Percentiles rank a stretch among this genome's conserved stretches.
Evolutionary conservation across 129 eudicot species (phyloP).

Genomic region (Ambrosia trifida): DNA sequence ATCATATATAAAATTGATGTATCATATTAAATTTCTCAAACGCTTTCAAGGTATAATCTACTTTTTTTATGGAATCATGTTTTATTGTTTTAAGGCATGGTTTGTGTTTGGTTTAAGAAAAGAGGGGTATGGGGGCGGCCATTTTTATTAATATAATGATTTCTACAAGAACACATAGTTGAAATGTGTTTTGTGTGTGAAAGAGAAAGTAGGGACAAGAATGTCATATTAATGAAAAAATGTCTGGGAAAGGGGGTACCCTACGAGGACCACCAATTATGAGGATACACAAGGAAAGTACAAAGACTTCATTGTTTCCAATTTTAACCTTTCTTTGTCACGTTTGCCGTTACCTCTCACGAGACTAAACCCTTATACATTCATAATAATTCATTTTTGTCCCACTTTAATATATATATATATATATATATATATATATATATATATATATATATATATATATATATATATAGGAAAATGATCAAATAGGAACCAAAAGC

Average conservation of each 20-base stretch:
- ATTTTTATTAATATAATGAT: constrained; percentile 40
- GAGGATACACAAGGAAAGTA: constrained; percentile 54
- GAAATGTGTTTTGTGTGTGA: constrained; percentile 33
- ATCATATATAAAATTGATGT: too few species aligned
- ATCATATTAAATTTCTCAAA: too few species aligned
- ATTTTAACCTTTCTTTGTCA: constrained; percentile 34
- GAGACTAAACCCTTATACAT: constrained; percentile 11
- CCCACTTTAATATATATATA: too few species aligned
- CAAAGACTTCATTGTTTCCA: constrained; percentile 38
- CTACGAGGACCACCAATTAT: constrained; percentile 62
- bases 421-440: too few species aligned
- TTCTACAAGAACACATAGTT: constrained; percentile 39
- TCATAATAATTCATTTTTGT: not conserved
- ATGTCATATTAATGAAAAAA: constrained; percentile 43
- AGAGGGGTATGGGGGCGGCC: constrained; percentile 26
- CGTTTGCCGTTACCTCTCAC: constrained; percentile 54
- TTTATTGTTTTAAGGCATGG: constrained; percentile 35
- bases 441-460: too few species aligned
- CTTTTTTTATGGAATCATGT: constrained; percentile 14
- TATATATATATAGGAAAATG: too few species aligned
- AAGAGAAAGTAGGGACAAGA: constrained; percentile 45
- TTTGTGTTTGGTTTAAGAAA: constrained; percentile 33
- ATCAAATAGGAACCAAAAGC: too few species aligned
- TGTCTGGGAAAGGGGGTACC: constrained; percentile 55
- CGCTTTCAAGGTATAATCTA: too few species aligned